phyloP scores from a whole-genome alignment of 2,329 filamentous ascomycete species.

The Colletotrichum chlorophyti region DNA sequence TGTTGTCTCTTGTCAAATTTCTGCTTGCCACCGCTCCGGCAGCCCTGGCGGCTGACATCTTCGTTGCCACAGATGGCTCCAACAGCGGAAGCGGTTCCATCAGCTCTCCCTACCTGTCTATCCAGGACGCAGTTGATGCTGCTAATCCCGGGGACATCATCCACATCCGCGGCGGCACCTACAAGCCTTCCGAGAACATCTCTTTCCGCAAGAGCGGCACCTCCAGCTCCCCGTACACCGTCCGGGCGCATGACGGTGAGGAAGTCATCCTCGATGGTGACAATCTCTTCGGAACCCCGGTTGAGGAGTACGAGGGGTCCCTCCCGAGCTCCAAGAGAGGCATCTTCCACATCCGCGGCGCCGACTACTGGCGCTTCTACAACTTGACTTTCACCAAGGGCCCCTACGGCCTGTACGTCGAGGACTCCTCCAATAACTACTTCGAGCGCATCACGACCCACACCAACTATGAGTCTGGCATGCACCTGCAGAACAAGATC shows the following conservation, averaged over 20 bases:
- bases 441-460: slow-evolving; percentile 42
- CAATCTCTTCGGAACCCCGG: slow-evolving; percentile 45
- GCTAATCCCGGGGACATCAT: slow-evolving; percentile 50
- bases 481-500: slow-evolving; percentile 37
- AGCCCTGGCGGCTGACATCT: slow-evolving; percentile 43
- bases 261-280: slow-evolving; percentile 54
- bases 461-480: slow-evolving; percentile 45
- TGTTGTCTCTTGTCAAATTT: slow-evolving; percentile 8
- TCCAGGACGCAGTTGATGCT: slow-evolving; percentile 51
- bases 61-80: slow-evolving; percentile 50
- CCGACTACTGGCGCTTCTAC: slow-evolving; percentile 40
- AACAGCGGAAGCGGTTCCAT: slow-evolving; percentile 45
- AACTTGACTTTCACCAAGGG: slow-evolving; percentile 43
- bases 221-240: slow-evolving; percentile 44
- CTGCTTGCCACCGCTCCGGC: slow-evolving; percentile 2
- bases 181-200: slow-evolving; percentile 52
- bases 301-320: slow-evolving; percentile 41
- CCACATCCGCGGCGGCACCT: slow-evolving; percentile 41
- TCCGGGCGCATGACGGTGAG: slow-evolving; percentile 48
- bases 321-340: slow-evolving; percentile 50
- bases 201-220: slow-evolving; percentile 52
- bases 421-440: slow-evolving; percentile 43
- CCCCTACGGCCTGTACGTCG: slow-evolving; percentile 42
- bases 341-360: slow-evolving; percentile 52
- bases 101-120: slow-evolving; percentile 49